Conservation (phyloP, 805 yeast species). For the Saccharomycopsis lassenensis region DNA sequence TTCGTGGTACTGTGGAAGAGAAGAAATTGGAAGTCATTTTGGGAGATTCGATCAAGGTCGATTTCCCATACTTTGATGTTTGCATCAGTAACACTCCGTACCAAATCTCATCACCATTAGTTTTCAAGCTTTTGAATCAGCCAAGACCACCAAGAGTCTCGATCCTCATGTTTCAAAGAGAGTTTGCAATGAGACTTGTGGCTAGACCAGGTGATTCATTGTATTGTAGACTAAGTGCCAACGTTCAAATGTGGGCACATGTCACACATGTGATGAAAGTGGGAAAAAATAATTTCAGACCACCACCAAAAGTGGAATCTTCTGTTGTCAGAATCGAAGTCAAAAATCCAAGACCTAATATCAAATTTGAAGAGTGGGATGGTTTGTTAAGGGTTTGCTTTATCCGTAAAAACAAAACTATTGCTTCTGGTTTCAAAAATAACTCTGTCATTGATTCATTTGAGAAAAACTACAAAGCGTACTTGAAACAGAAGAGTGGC, state of each 20-base stretch:
- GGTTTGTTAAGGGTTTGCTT: slow-evolving; percentile 86
- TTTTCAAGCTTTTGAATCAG: slow-evolving; percentile 80
- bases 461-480: slow-evolving; percentile 81
- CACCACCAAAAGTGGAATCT: slow-evolving; percentile 98
- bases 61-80: slow-evolving; percentile 86
- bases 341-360: slow-evolving; percentile 85
- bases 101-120: slow-evolving; percentile 94
- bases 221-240: slow-evolving; percentile 88
- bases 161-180: slow-evolving; percentile 95
- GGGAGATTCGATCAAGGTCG: slow-evolving; percentile 95
- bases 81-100: slow-evolving; percentile 97
- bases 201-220: slow-evolving; percentile 96
- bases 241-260: slow-evolving; percentile 99
- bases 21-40: slow-evolving; percentile 83
- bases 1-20: slow-evolving; percentile 91
- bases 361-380: slow-evolving; percentile 95
- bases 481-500: slow-evolving; percentile 41
- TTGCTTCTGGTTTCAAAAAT: slow-evolving; percentile 87
- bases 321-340: slow-evolving; percentile 91
- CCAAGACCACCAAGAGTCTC: slow-evolving; percentile 93
- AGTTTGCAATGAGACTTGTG: slow-evolving; percentile 83
- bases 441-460: slow-evolving; percentile 67
- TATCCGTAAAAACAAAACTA: slow-evolving; percentile 86
- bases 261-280: slow-evolving; percentile 98
- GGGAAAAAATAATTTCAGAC: slow-evolving; percentile 91